Evolutionary conservation across 371 early-diverging fungal species (phyloP).

Genomic region (Syncephalastrum racemosum): DNA sequence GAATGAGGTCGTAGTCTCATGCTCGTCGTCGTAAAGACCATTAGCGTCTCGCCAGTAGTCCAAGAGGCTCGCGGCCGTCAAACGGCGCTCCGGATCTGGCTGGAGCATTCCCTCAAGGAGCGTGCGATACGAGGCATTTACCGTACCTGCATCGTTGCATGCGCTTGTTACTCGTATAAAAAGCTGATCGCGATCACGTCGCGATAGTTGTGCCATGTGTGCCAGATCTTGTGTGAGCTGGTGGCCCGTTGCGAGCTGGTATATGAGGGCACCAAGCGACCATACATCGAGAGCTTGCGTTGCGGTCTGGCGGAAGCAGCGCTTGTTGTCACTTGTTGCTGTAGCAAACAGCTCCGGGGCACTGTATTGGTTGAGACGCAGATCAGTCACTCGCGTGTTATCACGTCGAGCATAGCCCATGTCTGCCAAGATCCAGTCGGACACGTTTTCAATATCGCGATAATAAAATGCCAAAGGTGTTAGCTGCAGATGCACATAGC

Average conservation of each 20-base stretch:
- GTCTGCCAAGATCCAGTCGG: constrained; percentile 15
- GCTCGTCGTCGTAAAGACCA: constrained; percentile 15
- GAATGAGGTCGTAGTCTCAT: no score
- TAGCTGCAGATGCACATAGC: constrained; percentile 14
- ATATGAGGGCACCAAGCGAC: constrained; percentile 20
- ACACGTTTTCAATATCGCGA: constrained; percentile 9
- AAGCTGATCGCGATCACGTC: constrained; percentile 10
- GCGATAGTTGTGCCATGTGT: background rate
- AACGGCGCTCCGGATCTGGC: constrained; percentile 8
- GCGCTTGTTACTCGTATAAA: constrained; percentile 9
- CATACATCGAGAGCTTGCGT: constrained; percentile 16
- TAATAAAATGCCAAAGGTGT: constrained; percentile 15
- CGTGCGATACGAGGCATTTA: constrained; percentile 6
- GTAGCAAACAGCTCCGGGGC: constrained; percentile 13
- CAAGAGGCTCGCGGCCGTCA: constrained; percentile 10
- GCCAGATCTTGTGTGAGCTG: background rate
- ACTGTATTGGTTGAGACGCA: constrained; percentile 10
- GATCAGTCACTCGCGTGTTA: constrained; percentile 2
- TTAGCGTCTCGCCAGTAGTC: constrained; percentile 15
- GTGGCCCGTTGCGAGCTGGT: constrained; percentile 16
- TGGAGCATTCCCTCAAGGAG: constrained; percentile 19
- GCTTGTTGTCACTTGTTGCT: constrained; percentile 2
- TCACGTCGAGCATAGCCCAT: constrained; percentile 11
- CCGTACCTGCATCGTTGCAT: constrained; percentile 11
- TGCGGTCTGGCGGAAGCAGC: constrained; percentile 4